Conservation (phyloP, 2,329 filamentous ascomycete species). For the Podosphaera leucotricha region DNA sequence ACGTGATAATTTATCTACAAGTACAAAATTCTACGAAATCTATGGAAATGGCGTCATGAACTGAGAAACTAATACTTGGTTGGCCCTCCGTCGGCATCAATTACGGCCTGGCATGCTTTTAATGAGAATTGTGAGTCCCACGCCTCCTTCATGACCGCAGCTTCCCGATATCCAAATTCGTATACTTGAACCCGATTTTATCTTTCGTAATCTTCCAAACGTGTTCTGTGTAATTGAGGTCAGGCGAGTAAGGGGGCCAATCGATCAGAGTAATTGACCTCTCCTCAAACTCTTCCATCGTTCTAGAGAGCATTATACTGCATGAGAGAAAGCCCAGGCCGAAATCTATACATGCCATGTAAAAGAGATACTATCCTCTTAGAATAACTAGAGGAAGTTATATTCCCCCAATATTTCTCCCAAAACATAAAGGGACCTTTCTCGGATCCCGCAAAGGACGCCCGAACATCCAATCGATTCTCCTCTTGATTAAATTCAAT, state of each 20-base stretch:
- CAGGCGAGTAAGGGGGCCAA: background rate
- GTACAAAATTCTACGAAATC: background rate
- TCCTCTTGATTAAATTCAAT: background rate
- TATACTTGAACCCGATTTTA: background rate
- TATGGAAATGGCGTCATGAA: background rate
- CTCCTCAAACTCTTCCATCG: background rate
- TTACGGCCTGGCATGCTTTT: conserved; percentile 2
- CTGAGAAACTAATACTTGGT: background rate
- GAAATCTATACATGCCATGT: background rate
- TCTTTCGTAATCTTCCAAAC: background rate
- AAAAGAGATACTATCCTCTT: background rate
- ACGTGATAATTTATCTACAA: background rate
- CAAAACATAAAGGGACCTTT: background rate
- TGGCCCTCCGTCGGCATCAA: conserved; percentile 1
- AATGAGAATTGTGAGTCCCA: conserved; percentile 5
- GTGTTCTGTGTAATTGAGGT: background rate
- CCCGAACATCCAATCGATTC: background rate
- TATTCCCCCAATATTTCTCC: background rate
- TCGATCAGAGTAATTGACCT: background rate
- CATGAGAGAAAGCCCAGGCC: background rate
- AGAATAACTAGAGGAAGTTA: background rate
- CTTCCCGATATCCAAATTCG: background rate
- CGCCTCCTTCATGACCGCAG: conserved; percentile 3
- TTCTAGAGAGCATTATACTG: background rate
- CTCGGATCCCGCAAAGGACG: background rate